These are phyloP conservation scores for Colletotrichum truncatum DNA, from an alignment of 2,329 filamentous ascomycete species.

Conservation along the genomic window DNA sequence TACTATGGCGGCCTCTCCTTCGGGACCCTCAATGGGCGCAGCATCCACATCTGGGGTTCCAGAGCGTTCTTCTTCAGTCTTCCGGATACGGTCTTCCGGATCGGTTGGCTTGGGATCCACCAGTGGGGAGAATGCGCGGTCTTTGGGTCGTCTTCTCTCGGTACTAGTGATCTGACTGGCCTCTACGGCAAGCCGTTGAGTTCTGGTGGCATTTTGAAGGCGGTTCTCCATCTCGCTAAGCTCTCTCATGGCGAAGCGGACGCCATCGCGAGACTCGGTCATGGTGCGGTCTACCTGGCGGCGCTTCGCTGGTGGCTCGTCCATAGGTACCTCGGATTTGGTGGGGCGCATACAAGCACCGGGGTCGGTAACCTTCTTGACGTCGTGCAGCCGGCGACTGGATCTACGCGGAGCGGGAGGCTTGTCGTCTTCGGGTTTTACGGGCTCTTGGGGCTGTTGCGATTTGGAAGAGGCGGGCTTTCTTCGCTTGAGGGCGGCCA, in stretches of 20 bases:
- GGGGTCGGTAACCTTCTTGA: conserved; percentile 15
- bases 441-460: conserved; percentile 12
- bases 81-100: conserved; percentile 10
- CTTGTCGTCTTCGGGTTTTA: not conserved
- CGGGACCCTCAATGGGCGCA: conserved; percentile 34
- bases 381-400: conserved; percentile 19
- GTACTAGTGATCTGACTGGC: conserved; percentile 42
- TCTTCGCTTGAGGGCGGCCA: conserved; percentile 46
- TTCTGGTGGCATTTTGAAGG: conserved; percentile 52
- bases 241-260: conserved; percentile 52
- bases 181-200: conserved; percentile 57
- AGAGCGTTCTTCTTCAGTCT: conserved; percentile 13
- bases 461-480: conserved; percentile 34
- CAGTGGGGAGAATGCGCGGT: not conserved
- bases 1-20: conserved; percentile 33
- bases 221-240: conserved; percentile 59
- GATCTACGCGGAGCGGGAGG: conserved; percentile 19
- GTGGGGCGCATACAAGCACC: conserved; percentile 11
- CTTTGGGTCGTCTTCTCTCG: not conserved
- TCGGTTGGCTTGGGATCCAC: not conserved
- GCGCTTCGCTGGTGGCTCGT: conserved; percentile 16
- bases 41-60: conserved; percentile 29
- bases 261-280: conserved; percentile 35
- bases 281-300: conserved; percentile 8
- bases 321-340: not conserved